Evolutionary conservation across 352 stramenopile species (phyloP).

Genomic region (Aphanomyces stellatus): DNA sequence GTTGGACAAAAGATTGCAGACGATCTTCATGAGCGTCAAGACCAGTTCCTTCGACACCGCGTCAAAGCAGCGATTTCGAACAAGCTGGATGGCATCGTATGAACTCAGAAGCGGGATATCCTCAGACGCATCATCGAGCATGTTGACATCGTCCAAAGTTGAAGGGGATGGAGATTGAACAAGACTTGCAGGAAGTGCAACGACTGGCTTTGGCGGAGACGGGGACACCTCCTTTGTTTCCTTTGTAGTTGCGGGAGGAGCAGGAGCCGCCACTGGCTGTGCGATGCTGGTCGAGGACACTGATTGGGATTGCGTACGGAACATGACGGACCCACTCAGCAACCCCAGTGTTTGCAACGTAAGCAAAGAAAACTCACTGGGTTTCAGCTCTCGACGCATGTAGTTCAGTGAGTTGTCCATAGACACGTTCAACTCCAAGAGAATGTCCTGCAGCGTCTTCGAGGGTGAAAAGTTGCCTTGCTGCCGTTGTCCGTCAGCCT

Average conservation of each 20-base stretch:
- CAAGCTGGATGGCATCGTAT: constrained; percentile 55
- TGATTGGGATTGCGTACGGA: constrained; percentile 42
- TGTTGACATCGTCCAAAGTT: not conserved
- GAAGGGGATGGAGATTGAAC: not conserved
- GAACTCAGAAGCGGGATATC: constrained; percentile 28
- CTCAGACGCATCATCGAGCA: not conserved
- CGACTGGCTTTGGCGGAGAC: not conserved
- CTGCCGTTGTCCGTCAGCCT: constrained; percentile 63
- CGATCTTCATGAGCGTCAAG: constrained; percentile 75
- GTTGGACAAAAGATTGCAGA: constrained; percentile 75
- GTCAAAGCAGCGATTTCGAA: constrained; percentile 73
- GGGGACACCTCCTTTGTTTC: too few relatives aligned
- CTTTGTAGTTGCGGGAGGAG: not conserved
- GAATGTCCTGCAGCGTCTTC: constrained; percentile 44
- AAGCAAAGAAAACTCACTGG: constrained; percentile 38
- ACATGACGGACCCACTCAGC: constrained; percentile 75
- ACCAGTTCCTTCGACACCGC: constrained; percentile 47
- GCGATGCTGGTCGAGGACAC: not conserved
- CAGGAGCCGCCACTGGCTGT: not conserved
- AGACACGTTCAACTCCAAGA: constrained; percentile 39
- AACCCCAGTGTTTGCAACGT: constrained; percentile 64
- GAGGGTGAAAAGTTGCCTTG: constrained; percentile 53
- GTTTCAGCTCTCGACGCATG: constrained; percentile 58
- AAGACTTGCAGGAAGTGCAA: not conserved
- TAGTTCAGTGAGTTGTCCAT: constrained; percentile 51